A percentile compares a stretch with the other conserved stretches of the same genome.
These are phyloP conservation scores for Chaetomidium leptoderma DNA, from an alignment of 495 filamentous ascomycete genomes.

Conservation along the genomic window DNA sequence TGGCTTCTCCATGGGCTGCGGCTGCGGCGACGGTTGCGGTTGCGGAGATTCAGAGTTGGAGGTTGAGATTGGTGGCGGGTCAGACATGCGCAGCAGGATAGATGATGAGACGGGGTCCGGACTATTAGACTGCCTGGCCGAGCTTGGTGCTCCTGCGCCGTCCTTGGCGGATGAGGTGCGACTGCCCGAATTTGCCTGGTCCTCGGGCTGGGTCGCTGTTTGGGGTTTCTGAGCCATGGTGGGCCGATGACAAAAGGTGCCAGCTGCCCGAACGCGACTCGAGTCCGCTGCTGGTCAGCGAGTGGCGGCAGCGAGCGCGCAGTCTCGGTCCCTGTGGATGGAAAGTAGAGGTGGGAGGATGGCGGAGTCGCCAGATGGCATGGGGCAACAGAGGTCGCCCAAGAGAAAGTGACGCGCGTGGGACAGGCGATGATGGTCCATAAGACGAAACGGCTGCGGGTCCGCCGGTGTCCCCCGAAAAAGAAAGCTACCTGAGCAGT, in stretches of 20 bases:
- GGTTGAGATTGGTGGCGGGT: constrained; percentile 21
- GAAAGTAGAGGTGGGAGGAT: constrained; percentile 3
- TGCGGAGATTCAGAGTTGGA: constrained; percentile 25
- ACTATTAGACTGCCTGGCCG: constrained; percentile 21
- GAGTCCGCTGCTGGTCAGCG: constrained; percentile 15
- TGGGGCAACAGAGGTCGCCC: constrained; percentile 11
- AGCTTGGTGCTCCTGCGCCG: constrained; percentile 23
- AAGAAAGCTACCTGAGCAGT: constrained; percentile 7
- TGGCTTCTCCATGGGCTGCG: constrained; percentile 39
- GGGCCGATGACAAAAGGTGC: constrained; percentile 7
- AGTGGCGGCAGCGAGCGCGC: constrained; percentile 1
- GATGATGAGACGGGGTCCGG: constrained; percentile 18
- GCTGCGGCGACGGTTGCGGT: constrained; percentile 13
- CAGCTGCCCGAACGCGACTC: neutral
- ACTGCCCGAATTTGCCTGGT: constrained; percentile 26
- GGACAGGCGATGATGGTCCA: constrained; percentile 28
- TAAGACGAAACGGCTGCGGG: constrained; percentile 30
- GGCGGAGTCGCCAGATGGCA: constrained; percentile 13
- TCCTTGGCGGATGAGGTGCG: constrained; percentile 31
- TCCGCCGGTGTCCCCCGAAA: constrained; percentile 26
- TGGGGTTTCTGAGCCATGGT: constrained; percentile 35
- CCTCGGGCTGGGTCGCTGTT: constrained; percentile 29
- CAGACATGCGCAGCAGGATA: constrained; percentile 29
- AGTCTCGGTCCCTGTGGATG: constrained; percentile 13
- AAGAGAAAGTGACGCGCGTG: constrained; percentile 14